phyloP scores from a whole-genome alignment of 2,329 filamentous ascomycete species.

The Pestalotiopsis sp. region DNA sequence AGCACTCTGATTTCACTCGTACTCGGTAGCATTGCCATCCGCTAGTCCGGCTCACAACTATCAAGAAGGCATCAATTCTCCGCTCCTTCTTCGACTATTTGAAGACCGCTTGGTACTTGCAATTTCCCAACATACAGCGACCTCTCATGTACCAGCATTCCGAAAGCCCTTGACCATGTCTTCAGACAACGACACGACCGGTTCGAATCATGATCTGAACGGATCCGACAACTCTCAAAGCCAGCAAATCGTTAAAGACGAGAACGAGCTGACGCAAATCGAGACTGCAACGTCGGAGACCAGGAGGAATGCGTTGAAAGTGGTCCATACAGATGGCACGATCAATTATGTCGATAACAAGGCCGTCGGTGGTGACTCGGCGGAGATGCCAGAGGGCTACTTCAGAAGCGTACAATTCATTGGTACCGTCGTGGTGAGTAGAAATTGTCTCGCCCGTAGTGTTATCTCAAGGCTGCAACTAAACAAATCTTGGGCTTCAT shows the following conservation, averaged over 20 bases:
- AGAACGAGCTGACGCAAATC: constrained; percentile 16
- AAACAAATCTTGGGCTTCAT: no score
- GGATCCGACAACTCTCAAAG: not conserved
- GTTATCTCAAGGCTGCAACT: not conserved
- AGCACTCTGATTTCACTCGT: not conserved
- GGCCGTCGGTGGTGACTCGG: constrained; percentile 41
- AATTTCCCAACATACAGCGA: not conserved
- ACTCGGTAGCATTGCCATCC: not conserved
- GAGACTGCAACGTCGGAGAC: not conserved
- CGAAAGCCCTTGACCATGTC: not conserved
- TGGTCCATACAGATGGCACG: constrained; percentile 37
- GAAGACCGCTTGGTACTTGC: not conserved
- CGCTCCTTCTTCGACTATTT: not conserved
- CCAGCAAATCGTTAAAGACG: not conserved
- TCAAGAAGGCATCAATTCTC: not conserved
- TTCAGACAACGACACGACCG: not conserved
- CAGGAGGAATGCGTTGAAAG: not conserved
- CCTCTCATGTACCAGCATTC: not conserved
- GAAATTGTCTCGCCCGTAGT: not conserved
- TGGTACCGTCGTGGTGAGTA: constrained; percentile 36
- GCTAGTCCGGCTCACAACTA: not conserved
- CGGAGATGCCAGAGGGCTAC: constrained; percentile 41
- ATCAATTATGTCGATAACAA: constrained; percentile 41
- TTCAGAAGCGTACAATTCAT: constrained; percentile 39
- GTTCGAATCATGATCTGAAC: not conserved